phyloP scores from a whole-genome alignment of 1,284 basidiomycete species.

The Austropuccinia psidii region DNA sequence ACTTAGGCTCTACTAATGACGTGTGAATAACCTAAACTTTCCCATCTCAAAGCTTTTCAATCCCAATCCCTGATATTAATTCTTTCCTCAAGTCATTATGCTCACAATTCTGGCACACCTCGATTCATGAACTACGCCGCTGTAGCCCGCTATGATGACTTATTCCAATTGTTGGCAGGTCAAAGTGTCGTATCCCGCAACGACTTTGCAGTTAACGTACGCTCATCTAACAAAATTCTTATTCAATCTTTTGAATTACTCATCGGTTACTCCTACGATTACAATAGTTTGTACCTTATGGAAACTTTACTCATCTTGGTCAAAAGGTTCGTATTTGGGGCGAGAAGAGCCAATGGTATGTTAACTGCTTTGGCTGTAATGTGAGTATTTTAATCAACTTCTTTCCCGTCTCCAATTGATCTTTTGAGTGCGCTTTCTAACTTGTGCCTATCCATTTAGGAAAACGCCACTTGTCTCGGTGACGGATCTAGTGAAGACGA shows the following conservation, averaged over 20 bases:
- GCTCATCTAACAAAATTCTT: neutral
- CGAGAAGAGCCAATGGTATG: conserved; percentile 4
- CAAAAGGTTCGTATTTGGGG: neutral
- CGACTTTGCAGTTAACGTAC: neutral
- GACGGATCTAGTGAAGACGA: neutral
- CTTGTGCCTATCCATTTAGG: neutral
- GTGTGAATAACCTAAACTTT: neutral
- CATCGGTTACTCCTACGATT: neutral
- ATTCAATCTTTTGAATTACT: neutral
- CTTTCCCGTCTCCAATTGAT: neutral
- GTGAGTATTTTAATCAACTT: neutral
- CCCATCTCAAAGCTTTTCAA: neutral
- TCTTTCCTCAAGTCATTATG: neutral
- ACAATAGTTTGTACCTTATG: neutral
- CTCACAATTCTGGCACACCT: neutral
- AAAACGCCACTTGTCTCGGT: conserved; percentile 6
- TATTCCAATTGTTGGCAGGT: neutral
- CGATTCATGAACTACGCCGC: neutral
- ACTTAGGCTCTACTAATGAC: conserved; percentile 5
- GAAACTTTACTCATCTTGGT: neutral
- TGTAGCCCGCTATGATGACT: neutral
- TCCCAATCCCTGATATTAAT: neutral
- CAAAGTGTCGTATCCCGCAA: neutral
- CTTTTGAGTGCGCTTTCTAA: neutral
- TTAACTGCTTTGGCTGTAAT: conserved; percentile 8